These are phyloP conservation scores for Pneumocystis oryctolagi DNA, from an alignment of 1,139 yeast genomes.

Conservation along the genomic window DNA sequence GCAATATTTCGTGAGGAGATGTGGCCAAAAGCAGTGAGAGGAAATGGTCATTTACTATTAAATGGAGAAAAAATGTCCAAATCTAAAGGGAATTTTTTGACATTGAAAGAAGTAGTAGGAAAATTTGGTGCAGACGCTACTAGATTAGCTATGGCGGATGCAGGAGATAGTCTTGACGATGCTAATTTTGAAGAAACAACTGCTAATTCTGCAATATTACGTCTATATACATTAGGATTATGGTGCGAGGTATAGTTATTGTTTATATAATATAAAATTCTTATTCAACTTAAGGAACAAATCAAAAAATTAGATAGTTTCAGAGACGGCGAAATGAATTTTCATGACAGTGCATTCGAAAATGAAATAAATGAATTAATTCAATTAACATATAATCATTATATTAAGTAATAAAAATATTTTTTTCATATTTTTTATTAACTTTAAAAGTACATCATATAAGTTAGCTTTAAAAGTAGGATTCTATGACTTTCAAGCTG, in stretches of 20 bases:
- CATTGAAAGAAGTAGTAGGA: slow-evolving; percentile 64
- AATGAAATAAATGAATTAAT: slow-evolving; percentile 82
- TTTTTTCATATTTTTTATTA: background rate
- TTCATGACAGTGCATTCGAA: slow-evolving; percentile 80
- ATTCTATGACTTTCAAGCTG: slow-evolving; percentile 81
- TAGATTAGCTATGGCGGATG: slow-evolving; percentile 95
- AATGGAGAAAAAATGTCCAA: slow-evolving; percentile 97
- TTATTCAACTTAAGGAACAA: slow-evolving; percentile 18
- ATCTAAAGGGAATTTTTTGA: slow-evolving; percentile 93
- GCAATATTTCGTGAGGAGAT: slow-evolving; percentile 77
- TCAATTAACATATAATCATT: slow-evolving; percentile 55
- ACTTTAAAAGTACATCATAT: slow-evolving; percentile 40
- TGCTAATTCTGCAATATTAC: slow-evolving; percentile 93
- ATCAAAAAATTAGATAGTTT: slow-evolving; percentile 35
- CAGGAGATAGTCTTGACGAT: slow-evolving; percentile 94
- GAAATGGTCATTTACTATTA: slow-evolving; percentile 87
- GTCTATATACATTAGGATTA: slow-evolving; percentile 81
- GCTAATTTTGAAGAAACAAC: slow-evolving; percentile 94
- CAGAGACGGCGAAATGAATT: slow-evolving; percentile 54
- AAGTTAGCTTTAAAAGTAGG: slow-evolving; percentile 83
- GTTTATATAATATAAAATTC: slow-evolving; percentile 19
- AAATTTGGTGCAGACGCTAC: slow-evolving; percentile 97
- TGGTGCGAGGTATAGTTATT: slow-evolving; percentile 61
- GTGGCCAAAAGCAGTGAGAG: slow-evolving; percentile 94
- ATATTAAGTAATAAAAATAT: slow-evolving; percentile 26